Base-by-base conservation (phyloP, 179 eudicot genomes). In the Drosera spatulata region DNA sequence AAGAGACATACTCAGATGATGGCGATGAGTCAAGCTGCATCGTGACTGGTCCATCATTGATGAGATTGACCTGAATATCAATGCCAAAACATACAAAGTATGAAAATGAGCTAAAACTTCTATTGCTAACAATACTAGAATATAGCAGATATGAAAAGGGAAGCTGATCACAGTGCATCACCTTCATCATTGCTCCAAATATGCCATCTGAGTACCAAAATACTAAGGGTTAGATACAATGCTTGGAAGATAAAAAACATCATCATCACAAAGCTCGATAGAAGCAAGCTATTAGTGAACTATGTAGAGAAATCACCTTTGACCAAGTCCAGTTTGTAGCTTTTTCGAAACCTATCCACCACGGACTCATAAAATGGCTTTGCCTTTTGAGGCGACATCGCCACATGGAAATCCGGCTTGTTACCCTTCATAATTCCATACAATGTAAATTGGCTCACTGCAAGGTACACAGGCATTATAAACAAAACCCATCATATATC, bases 171-270 rank as follows among this genome's bases (percentile, higher is more conserved):
- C 10, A 40, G 15, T 68, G 53, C 37, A 73, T 79, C 66, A 88
- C 93, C 84, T 86, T 89, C 99, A 93, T 93, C 95, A 77, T 89
- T 49, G 99, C 99, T 75, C 99, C 99, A 75, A 93, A 93, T 58
- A 93, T 52, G 54, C 99, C 96, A 84, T 93, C 96, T 93, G 85
- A 62, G 62, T 22, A 55, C 58, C 46, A 59, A 5, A 12, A 68
- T 53, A 4, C 1, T 22, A 22, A 22, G 33, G 33, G 33, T 22
- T 22, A 22, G 33, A 22, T 22, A 22, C 33, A 22, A 22, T 22
- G 33, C 33, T 22, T 22, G 33, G 33, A 22, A 22, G 33, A 22
- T 22, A 22, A 22, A 22, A 22, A 22, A 22, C 33, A 22, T 22
- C 33, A 1, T 43, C 45, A 43, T 43, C 45, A 43, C 45, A 43